Evolutionary conservation across 1,284 basidiomycete species (phyloP).

Genomic region (Moesziomyces sp.): DNA sequence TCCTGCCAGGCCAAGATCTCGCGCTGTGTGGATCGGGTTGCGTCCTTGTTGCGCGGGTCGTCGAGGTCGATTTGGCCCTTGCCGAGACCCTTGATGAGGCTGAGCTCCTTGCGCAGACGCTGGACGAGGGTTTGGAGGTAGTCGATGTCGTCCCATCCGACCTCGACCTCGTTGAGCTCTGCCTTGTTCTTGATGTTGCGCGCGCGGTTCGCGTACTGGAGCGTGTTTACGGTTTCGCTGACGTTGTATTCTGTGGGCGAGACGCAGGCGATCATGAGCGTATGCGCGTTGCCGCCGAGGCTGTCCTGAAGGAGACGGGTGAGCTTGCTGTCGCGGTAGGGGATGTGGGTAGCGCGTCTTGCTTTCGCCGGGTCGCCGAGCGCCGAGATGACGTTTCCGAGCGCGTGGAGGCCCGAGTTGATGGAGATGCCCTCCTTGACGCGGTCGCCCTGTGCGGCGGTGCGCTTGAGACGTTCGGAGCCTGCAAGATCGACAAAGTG

Average conservation of each 20-base stretch:
- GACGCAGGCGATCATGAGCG: constrained; percentile 98
- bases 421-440: constrained; percentile 88
- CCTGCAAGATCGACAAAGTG: constrained; percentile 98
- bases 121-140: constrained; percentile 78
- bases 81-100: constrained; percentile 76
- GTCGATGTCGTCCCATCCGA: constrained; percentile 98
- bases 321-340: constrained; percentile 97
- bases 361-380: constrained; percentile 87
- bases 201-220: constrained; percentile 97
- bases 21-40: constrained; percentile 69
- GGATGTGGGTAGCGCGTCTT: constrained; percentile 76
- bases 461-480: constrained; percentile 78
- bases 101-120: constrained; percentile 83
- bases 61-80: constrained; percentile 40
- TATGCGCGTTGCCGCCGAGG: constrained; percentile 96
- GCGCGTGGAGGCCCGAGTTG: constrained; percentile 93
- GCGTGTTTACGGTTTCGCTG: constrained; percentile 92
- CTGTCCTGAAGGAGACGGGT: constrained; percentile 94
- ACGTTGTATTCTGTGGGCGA: constrained; percentile 95
- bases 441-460: constrained; percentile 80
- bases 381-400: constrained; percentile 98
- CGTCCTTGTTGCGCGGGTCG: constrained; percentile 32
- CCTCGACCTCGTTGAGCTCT: constrained; percentile 90
- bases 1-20: constrained; percentile 80
- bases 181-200: constrained; percentile 96